Evolutionary conservation across 768 basidiomycete species (phyloP).

Genomic region (Ramaria rubella): DNA sequence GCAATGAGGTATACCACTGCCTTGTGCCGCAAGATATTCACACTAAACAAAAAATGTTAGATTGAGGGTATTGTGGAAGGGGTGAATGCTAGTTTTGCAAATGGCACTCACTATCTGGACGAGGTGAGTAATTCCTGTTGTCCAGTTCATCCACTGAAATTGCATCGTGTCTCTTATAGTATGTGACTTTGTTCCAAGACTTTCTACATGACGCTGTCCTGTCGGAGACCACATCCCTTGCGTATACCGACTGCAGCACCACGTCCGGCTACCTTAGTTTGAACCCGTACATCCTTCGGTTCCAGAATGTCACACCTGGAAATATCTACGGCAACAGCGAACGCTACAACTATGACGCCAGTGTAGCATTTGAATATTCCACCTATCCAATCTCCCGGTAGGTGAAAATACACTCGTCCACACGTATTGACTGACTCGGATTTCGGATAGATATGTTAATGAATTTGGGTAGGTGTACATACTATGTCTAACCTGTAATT

Average conservation of each 20-base stretch:
- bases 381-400: conserved; percentile 46
- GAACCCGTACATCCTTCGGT: conserved; percentile 46
- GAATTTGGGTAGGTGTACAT: conserved; percentile 43
- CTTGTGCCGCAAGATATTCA: not conserved
- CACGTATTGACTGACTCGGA: not conserved
- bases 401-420: conserved; percentile 7
- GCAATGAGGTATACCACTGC: conserved; percentile 34
- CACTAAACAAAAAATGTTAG: not conserved
- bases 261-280: conserved; percentile 51
- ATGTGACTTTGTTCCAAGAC: conserved; percentile 44
- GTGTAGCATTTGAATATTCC: conserved; percentile 45
- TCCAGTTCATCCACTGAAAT: not conserved
- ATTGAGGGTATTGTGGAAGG: conserved; percentile 47
- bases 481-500: not conserved
- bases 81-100: conserved; percentile 30
- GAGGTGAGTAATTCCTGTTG: conserved; percentile 31
- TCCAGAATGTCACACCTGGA: conserved; percentile 43
- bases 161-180: conserved; percentile 26
- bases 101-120: conserved; percentile 43
- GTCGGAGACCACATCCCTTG: conserved; percentile 46
- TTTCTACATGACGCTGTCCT: conserved; percentile 42
- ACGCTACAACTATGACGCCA: conserved; percentile 50
- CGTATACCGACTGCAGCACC: conserved; percentile 56
- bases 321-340: conserved; percentile 53
- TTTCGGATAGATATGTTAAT: conserved; percentile 40